Percentiles rank a stretch among this genome's conserved stretches.
Evolutionary conservation across 331 rosid genomes (phyloP).

Genomic region (Ulmus americana): DNA sequence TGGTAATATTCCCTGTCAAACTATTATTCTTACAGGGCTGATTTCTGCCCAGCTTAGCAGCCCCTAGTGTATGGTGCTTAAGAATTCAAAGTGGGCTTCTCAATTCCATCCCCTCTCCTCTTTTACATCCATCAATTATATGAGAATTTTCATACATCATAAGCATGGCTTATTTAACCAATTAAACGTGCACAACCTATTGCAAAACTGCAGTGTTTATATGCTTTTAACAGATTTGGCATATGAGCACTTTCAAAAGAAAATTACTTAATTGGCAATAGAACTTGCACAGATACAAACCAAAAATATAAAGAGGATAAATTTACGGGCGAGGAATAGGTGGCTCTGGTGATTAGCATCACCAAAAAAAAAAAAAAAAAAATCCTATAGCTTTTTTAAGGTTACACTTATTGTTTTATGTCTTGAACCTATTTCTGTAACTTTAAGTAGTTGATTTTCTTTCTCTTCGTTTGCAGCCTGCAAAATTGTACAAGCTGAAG

Average conservation of each 20-base stretch:
- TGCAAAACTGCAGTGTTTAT: background rate
- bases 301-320: background rate
- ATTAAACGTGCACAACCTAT: background rate
- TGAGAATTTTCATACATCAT: background rate
- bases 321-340: background rate
- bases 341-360: background rate
- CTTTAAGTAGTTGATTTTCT: no score
- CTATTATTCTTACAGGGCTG: background rate
- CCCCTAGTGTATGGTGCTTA: background rate
- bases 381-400: background rate
- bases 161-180: background rate
- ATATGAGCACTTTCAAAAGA: background rate
- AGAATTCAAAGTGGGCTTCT: background rate
- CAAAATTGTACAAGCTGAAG: slow-evolving; percentile 87
- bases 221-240: background rate
- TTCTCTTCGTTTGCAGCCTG: slow-evolving; percentile 57
- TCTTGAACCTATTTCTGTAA: slow-evolving; percentile 14
- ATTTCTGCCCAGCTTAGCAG: background rate
- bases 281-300: background rate
- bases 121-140: background rate
- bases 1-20: background rate
- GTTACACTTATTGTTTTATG: slow-evolving; percentile 1
- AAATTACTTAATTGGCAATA: background rate
- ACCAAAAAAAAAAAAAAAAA: background rate
- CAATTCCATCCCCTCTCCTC: background rate